These are phyloP conservation scores for Ophiorrhiza pumila DNA, from an alignment of 257 asterid genomes.

Conservation along the genomic window DNA sequence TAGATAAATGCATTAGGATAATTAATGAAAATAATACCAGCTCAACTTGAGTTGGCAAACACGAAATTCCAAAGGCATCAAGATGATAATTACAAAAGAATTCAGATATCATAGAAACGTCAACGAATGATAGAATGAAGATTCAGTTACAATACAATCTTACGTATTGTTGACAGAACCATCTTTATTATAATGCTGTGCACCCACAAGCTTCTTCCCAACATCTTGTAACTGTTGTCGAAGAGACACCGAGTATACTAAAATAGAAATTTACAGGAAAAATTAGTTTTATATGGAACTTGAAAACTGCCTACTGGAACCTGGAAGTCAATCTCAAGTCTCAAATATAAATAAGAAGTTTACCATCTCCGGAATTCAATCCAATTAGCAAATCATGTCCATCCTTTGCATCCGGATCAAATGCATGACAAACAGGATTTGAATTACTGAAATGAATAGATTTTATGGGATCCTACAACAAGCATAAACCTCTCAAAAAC, in stretches of 20 bases:
- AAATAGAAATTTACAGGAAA: slow-evolving; percentile 21
- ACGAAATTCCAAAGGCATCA: neutral
- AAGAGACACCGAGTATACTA: slow-evolving; percentile 89
- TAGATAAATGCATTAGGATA: neutral
- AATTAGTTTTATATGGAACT: neutral
- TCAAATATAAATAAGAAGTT: slow-evolving; percentile 10
- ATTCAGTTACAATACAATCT: slow-evolving; percentile 10
- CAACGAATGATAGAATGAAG: neutral
- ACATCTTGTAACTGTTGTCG: slow-evolving; percentile 94
- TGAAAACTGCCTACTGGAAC: neutral
- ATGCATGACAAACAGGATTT: slow-evolving; percentile 94
- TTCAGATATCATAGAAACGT: neutral
- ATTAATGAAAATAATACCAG: neutral
- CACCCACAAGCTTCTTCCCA: slow-evolving; percentile 98
- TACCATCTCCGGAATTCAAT: slow-evolving; percentile 93
- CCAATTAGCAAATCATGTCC: slow-evolving; percentile 99
- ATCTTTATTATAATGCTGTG: slow-evolving; percentile 96
- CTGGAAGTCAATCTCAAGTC: neutral
- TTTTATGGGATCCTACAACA: slow-evolving; percentile 89
- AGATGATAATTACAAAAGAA: neutral
- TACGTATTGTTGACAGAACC: slow-evolving; percentile 70
- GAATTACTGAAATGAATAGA: slow-evolving; percentile 88
- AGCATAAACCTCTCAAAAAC: slow-evolving; percentile 37
- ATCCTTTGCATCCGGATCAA: slow-evolving; percentile 92
- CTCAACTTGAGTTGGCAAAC: neutral